These are phyloP conservation scores for Coemansia nantahalensis DNA, from an alignment of 192 early-diverging fungal species.

Conservation along the genomic window DNA sequence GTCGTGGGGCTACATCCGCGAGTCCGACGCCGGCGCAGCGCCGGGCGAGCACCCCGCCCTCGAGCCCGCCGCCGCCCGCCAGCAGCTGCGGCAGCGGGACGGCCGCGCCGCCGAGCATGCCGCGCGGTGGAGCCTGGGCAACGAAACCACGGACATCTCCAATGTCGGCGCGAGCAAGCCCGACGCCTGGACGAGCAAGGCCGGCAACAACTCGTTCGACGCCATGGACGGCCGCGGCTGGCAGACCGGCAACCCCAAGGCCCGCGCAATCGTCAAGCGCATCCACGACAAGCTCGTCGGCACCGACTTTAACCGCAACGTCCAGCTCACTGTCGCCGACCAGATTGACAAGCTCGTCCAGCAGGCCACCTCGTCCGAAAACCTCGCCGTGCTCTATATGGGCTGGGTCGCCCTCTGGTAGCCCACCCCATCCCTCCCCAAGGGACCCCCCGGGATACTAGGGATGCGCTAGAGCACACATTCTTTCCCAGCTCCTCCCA, in stretches of 20 bases:
- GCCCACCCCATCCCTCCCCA: too few relatives aligned
- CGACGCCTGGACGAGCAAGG: slow-evolving; percentile 3
- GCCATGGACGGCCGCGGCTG: slow-evolving; percentile 23
- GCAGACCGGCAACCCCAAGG: slow-evolving; percentile 69
- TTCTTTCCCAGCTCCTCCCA: too few relatives aligned
- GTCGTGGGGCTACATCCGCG: slow-evolving; percentile 25
- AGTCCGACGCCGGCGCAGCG: neutral
- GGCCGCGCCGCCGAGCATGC: slow-evolving; percentile 1
- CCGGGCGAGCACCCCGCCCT: too few relatives aligned
- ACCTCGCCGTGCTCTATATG: slow-evolving; percentile 56
- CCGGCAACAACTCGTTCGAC: slow-evolving; percentile 11
- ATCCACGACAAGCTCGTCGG: slow-evolving; percentile 97
- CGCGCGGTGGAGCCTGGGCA: slow-evolving; percentile 8
- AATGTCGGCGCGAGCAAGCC: neutral
- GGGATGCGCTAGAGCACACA: too few relatives aligned
- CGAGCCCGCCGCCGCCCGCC: too few relatives aligned
- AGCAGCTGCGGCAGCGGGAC: slow-evolving; percentile 3
- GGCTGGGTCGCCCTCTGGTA: slow-evolving; percentile 49
- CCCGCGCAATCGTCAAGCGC: slow-evolving; percentile 82
- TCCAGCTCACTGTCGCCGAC: slow-evolving; percentile 72
- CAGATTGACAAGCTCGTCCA: slow-evolving; percentile 92
- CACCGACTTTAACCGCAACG: slow-evolving; percentile 85
- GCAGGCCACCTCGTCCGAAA: slow-evolving; percentile 90
- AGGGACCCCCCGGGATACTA: too few relatives aligned
- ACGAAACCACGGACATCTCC: neutral